Base-by-base conservation (phyloP, 257 asterid species). In the Solanum neorickii region DNA sequence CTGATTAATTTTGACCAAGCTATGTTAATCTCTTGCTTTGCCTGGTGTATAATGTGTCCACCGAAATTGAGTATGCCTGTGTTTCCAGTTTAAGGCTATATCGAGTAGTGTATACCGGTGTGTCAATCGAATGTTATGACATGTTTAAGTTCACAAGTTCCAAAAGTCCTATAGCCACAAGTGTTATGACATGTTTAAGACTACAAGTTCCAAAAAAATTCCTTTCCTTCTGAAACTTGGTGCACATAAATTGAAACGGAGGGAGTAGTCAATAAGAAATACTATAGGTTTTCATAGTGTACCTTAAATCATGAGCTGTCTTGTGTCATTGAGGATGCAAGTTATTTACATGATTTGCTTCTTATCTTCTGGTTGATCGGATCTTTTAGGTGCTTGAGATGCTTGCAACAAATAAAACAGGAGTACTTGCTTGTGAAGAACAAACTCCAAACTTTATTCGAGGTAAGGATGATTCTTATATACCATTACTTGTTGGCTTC, bases 401-500 rank as follows among this genome's bases (percentile, higher is more conserved):
- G 98, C 93, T 88, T 95, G 92, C 93, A 91, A 68, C 93, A 92
- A 87, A 94, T 93, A 44, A 92, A 93, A 87, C 98, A 96, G 77
- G 98, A 96, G 90, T 94, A 92, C 89, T 82, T 94, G 87, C 96
- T 94, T n/a, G 94, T 93, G 88, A 96, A 94, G 94, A 60, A 83
- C 88, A 94, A 96, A 91, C 93, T 96, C 21, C 94, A 93, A 87
- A 87, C 94, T 35, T 90, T 96, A 66, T 88, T 95, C 60, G 90
- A 89, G 91, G 98, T 96, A 66, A 86, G 94, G 39, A 33, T 35
- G 10, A 69, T n/a, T 9, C n/a, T 42, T 42, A 11, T 68, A 25
- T 59, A 75, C 37, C 86, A 35, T 49, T 83, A 29, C 31, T 83
- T 10, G 46, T 7, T 56, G 31, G 62, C 15, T 84, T 13, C 25